phyloP scores from a whole-genome alignment of 140 eudicot species.

The Senecio squalidus region DNA sequence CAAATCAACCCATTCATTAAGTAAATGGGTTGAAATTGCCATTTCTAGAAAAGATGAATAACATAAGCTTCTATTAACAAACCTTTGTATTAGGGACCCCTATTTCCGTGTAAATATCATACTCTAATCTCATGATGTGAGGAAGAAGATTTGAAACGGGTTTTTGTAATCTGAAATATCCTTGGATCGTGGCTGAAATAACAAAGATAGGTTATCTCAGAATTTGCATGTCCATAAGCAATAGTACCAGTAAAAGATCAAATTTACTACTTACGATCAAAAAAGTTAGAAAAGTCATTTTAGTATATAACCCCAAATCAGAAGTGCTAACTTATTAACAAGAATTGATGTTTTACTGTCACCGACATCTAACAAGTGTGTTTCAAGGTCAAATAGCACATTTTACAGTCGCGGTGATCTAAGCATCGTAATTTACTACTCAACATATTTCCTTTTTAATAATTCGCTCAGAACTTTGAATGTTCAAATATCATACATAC shows the following conservation, averaged over 20 bases:
- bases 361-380: too few species aligned
- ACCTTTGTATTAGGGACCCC: constrained; percentile 69
- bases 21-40: background rate
- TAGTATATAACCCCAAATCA: too few species aligned
- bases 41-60: constrained; percentile 5
- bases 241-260: too few species aligned
- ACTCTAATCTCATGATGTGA: constrained; percentile 53
- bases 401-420: too few species aligned
- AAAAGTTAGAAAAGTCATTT: too few species aligned
- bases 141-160: constrained; percentile 69
- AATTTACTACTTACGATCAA: too few species aligned
- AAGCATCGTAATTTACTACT: too few species aligned
- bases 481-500: constrained; percentile 10
- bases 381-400: background rate
- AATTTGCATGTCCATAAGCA: background rate
- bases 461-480: constrained; percentile 12
- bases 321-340: too few species aligned
- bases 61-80: constrained; percentile 10
- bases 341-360: too few species aligned
- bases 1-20: background rate
- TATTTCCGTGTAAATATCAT: constrained; percentile 61
- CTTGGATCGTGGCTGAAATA: constrained; percentile 62
- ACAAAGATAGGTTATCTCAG: background rate
- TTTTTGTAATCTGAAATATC: constrained; percentile 58
- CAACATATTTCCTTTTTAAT: too few species aligned